Percentiles rank a stretch among this genome's conserved stretches.
Conservation (phyloP, 495 filamentous ascomycete species). For the Viridothelium virens region DNA sequence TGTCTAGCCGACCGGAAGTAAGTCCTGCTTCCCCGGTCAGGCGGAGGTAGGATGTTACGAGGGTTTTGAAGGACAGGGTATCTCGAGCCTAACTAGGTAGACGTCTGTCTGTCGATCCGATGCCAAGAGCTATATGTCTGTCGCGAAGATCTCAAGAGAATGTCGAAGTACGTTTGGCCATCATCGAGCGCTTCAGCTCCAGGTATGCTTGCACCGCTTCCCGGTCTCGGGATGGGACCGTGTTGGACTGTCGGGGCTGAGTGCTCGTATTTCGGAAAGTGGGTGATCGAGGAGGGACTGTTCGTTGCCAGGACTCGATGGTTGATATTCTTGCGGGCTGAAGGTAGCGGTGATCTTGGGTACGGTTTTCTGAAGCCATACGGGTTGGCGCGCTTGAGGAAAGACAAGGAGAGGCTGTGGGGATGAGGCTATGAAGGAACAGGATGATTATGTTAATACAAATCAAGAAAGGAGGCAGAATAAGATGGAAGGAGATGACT, state of each 20-base stretch:
- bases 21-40: neutral
- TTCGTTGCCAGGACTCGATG: slow-evolving; percentile 11
- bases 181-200: slow-evolving; percentile 1
- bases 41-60: neutral
- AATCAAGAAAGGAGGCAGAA: neutral
- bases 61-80: no score
- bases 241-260: neutral
- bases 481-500: neutral
- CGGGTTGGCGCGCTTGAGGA: neutral
- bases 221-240: neutral
- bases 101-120: no score
- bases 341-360: slow-evolving; percentile 5
- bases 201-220: slow-evolving; percentile 8
- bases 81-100: no score
- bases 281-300: neutral
- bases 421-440: neutral
- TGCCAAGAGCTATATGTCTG: neutral
- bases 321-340: neutral
- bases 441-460: neutral
- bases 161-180: neutral
- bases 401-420: neutral
- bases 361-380: neutral
- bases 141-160: neutral
- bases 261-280: neutral
- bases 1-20: neutral